Percentiles rank a stretch among this genome's conserved stretches.
Conservation (phyloP, 129 eudicot species). For the Sambucus nigra region DNA sequence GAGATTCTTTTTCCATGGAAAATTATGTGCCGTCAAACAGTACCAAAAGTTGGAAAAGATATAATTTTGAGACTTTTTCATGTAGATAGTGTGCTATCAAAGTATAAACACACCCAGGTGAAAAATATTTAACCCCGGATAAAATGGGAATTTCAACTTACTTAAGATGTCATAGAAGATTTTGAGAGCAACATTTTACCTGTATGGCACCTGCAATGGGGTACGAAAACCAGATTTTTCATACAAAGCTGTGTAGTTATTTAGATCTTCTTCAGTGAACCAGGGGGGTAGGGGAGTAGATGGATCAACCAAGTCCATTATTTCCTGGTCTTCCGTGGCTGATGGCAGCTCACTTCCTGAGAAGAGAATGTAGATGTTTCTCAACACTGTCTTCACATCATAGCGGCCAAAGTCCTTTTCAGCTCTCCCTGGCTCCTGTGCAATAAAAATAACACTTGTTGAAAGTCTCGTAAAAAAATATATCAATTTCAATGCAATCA, state of each 20-base stretch:
- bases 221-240: slow-evolving; percentile 39
- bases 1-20: background rate
- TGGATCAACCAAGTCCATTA: slow-evolving; percentile 40
- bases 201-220: slow-evolving; percentile 41
- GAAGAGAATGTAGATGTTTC: slow-evolving; percentile 41
- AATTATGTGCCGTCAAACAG: too few relatives aligned
- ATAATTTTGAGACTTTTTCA: too few relatives aligned
- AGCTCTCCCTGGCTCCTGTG: slow-evolving; percentile 49
- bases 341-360: slow-evolving; percentile 27
- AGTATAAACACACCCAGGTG: too few relatives aligned
- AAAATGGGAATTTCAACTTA: too few relatives aligned
- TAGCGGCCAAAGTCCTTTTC: slow-evolving; percentile 44
- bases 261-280: slow-evolving; percentile 48
- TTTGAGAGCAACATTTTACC: slow-evolving; percentile 11
- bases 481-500: background rate
- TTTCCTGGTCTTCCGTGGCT: slow-evolving; percentile 33
- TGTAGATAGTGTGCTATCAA: too few relatives aligned
- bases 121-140: too few relatives aligned
- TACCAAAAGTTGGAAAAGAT: too few relatives aligned
- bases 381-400: slow-evolving; percentile 30
- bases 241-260: slow-evolving; percentile 23
- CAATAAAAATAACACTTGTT: slow-evolving; percentile 1
- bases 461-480: background rate
- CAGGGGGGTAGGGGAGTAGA: slow-evolving; percentile 34
- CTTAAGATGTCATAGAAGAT: too few relatives aligned